Conservation (phyloP, 768 basidiomycete species). For the Amanita inopinata region DNA sequence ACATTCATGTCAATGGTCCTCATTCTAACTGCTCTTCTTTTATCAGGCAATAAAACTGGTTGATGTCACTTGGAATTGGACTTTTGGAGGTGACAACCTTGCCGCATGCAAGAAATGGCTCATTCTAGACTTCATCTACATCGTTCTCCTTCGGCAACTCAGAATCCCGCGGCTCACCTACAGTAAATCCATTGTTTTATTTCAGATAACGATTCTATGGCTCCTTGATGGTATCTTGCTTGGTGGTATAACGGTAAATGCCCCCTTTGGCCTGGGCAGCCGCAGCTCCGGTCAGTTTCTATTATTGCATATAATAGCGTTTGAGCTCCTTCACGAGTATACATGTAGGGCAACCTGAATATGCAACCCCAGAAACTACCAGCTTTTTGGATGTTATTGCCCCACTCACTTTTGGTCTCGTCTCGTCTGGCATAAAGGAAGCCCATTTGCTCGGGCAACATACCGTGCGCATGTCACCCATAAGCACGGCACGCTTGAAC, state of each 20-base stretch:
- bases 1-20: background rate
- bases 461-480: slow-evolving; percentile 87
- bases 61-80: slow-evolving; percentile 54
- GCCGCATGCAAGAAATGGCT: slow-evolving; percentile 59
- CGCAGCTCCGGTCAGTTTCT: slow-evolving; percentile 18
- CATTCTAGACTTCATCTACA: slow-evolving; percentile 56
- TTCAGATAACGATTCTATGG: slow-evolving; percentile 54
- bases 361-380: slow-evolving; percentile 36
- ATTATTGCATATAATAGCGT: slow-evolving; percentile 5
- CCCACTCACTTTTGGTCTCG: slow-evolving; percentile 39
- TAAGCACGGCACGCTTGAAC: slow-evolving; percentile 87
- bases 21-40: slow-evolving; percentile 7
- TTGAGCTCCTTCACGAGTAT: background rate
- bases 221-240: slow-evolving; percentile 63
- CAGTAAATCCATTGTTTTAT: slow-evolving; percentile 46
- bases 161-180: slow-evolving; percentile 71
- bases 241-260: slow-evolving; percentile 57
- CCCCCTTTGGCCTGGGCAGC: slow-evolving; percentile 15
- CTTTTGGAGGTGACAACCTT: slow-evolving; percentile 32
- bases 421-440: slow-evolving; percentile 37
- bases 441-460: slow-evolving; percentile 74
- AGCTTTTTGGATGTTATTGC: slow-evolving; percentile 39
- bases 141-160: slow-evolving; percentile 45
- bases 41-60: slow-evolving; percentile 65
- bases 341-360: slow-evolving; percentile 22